These are phyloP conservation scores for Penicillium janthinellum DNA, from an alignment of 2,329 filamentous ascomycete species.

Conservation along the genomic window DNA sequence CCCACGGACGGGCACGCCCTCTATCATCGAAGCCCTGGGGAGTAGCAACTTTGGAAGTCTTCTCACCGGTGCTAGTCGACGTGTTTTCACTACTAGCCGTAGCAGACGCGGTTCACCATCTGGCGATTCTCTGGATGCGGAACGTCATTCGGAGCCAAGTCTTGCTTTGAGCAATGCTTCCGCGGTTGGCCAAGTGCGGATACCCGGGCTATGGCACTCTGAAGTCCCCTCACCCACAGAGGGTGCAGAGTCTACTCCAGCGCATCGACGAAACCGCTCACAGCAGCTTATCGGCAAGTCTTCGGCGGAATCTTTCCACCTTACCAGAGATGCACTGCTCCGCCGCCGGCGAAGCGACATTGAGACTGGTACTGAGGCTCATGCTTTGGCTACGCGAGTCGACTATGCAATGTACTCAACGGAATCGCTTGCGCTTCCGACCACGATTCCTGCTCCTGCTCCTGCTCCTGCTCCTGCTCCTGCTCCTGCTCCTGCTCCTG, in stretches of 20 bases:
- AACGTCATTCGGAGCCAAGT: conserved; percentile 45
- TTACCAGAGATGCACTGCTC: conserved; percentile 38
- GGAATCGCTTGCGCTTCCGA: conserved; percentile 24
- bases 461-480: neutral
- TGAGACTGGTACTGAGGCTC: conserved; percentile 20
- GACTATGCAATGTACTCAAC: conserved; percentile 30
- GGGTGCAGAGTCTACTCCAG: conserved; percentile 15
- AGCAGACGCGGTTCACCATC: conserved; percentile 38
- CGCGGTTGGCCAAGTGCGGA: conserved; percentile 47
- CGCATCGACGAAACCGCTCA: conserved; percentile 41
- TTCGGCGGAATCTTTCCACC: conserved; percentile 38
- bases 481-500: neutral
- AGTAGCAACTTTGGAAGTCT: conserved; percentile 41
- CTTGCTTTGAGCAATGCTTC: conserved; percentile 48
- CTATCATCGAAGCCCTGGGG: conserved; percentile 34
- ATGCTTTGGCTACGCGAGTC: conserved; percentile 16
- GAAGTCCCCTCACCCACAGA: conserved; percentile 20
- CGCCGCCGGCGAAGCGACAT: conserved; percentile 35
- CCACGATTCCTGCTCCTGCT: conserved; percentile 2
- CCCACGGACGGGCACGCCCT: conserved; percentile 30
- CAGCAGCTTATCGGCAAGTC: conserved; percentile 37
- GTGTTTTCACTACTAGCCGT: conserved; percentile 39
- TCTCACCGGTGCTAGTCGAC: conserved; percentile 44
- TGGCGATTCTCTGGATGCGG: conserved; percentile 40
- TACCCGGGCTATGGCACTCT: conserved; percentile 39